Evolutionary conservation across 352 stramenopile genomes (phyloP).

Genomic region (Phytopythium chamaehyphon): DNA sequence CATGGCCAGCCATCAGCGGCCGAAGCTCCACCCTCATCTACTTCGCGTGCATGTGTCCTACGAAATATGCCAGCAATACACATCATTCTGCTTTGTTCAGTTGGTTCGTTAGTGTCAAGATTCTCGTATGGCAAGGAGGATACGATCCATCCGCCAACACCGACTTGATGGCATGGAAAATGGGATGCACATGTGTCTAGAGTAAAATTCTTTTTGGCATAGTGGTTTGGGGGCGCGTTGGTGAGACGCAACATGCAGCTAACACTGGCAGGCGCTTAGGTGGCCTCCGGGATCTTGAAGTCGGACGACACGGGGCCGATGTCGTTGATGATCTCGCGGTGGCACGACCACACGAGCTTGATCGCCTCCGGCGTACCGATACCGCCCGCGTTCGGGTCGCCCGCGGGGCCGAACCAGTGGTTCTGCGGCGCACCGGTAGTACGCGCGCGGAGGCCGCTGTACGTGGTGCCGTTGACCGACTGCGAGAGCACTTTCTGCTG

Average conservation of each 20-base stretch:
- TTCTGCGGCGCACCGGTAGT: slow-evolving; percentile 95
- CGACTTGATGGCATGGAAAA: too few species aligned
- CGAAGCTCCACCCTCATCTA: neutral
- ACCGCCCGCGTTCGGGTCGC: slow-evolving; percentile 94
- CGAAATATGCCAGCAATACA: too few species aligned
- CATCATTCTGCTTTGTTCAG: too few species aligned
- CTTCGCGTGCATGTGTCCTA: neutral
- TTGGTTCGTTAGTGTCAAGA: neutral
- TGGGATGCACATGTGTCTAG: too few species aligned
- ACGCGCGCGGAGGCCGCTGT: slow-evolving; percentile 93
- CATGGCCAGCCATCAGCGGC: too few species aligned
- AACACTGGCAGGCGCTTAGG: slow-evolving; percentile 35
- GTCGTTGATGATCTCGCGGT: slow-evolving; percentile 97
- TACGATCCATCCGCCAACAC: too few species aligned
- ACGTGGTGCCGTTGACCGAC: slow-evolving; percentile 99
- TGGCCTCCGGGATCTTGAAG: slow-evolving; percentile 82
- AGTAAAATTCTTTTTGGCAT: too few species aligned
- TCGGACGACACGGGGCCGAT: slow-evolving; percentile 58
- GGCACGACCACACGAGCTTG: slow-evolving; percentile 98
- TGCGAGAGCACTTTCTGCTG: slow-evolving; percentile 91
- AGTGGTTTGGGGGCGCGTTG: too few species aligned
- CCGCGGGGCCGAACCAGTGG: slow-evolving; percentile 96
- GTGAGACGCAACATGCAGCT: neutral
- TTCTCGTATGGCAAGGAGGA: too few species aligned
- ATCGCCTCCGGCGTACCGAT: slow-evolving; percentile 99